Conservation (phyloP, 2,329 filamentous ascomycete genomes). For the Paraphoma sp. region DNA sequence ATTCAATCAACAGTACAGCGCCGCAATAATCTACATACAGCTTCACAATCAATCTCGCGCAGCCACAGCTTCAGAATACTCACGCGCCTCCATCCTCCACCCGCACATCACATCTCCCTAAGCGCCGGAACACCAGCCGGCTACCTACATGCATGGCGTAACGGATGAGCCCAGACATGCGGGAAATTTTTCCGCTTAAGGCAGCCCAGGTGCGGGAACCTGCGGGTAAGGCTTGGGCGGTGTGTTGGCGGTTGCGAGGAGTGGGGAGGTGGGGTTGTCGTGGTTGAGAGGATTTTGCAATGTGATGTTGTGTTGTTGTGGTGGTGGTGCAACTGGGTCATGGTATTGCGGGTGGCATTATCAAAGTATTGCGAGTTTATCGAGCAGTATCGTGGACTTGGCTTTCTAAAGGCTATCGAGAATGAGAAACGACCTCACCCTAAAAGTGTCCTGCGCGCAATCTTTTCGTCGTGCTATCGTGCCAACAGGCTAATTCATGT, state of each 20-base stretch:
- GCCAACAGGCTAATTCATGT: not conserved
- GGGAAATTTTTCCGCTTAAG: not conserved
- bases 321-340: not conserved
- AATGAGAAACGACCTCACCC: too few relatives aligned
- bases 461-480: not conserved
- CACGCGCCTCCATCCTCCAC: not conserved
- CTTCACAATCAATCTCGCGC: too few relatives aligned
- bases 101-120: not conserved
- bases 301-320: not conserved
- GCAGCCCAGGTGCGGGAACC: not conserved
- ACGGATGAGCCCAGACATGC: slow-evolving; percentile 3
- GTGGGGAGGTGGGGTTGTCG: not conserved
- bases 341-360: too few relatives aligned
- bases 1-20: too few relatives aligned
- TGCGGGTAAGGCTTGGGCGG: slow-evolving; percentile 11
- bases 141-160: slow-evolving; percentile 10
- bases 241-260: not conserved
- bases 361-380: not conserved
- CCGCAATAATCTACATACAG: too few relatives aligned
- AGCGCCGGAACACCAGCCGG: slow-evolving; percentile 7
- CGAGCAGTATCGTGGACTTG: not conserved
- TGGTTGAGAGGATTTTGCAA: not conserved
- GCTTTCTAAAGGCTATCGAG: too few relatives aligned
- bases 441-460: too few relatives aligned
- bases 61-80: not conserved